These are phyloP conservation scores for Kalmanozyma brasiliensis DNA, from an alignment of 1,284 basidiomycete species.

Conservation along the genomic window DNA sequence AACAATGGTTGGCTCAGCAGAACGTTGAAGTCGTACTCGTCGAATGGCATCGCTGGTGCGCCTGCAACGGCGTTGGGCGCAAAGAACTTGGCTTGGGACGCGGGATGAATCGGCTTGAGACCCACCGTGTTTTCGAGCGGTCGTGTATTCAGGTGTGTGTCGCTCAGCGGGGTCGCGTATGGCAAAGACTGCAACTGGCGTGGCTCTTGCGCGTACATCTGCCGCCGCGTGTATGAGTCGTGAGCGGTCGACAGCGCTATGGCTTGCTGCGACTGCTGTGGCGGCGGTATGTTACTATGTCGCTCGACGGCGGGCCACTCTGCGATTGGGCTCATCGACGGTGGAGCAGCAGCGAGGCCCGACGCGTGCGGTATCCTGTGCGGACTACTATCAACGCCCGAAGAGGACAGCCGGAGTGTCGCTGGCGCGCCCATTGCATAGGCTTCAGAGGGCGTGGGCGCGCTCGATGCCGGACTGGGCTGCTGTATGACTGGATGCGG, in stretches of 20 bases:
- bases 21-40: conserved; percentile 26
- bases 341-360: conserved; percentile 3
- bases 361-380: conserved; percentile 3
- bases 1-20: conserved; percentile 20
- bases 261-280: conserved; percentile 10
- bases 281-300: background rate
- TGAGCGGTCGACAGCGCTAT: too few relatives aligned
- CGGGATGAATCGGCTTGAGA: too few relatives aligned
- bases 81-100: too few relatives aligned
- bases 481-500: conserved; percentile 15
- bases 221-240: too few relatives aligned
- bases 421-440: conserved; percentile 1
- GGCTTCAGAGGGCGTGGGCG: conserved; percentile 7
- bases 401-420: too few relatives aligned
- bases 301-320: conserved; percentile 5
- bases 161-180: too few relatives aligned
- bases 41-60: conserved; percentile 5
- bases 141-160: too few relatives aligned
- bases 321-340: conserved; percentile 8
- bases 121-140: too few relatives aligned
- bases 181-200: too few relatives aligned
- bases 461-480: conserved; percentile 16
- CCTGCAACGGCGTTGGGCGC: background rate
- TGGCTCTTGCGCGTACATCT: too few relatives aligned
- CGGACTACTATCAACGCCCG: too few relatives aligned